Percentiles rank a stretch among this genome's conserved stretches.
Evolutionary conservation across 805 yeast genomes (phyloP).

Genomic region (Kluyveromyces siamensis): DNA sequence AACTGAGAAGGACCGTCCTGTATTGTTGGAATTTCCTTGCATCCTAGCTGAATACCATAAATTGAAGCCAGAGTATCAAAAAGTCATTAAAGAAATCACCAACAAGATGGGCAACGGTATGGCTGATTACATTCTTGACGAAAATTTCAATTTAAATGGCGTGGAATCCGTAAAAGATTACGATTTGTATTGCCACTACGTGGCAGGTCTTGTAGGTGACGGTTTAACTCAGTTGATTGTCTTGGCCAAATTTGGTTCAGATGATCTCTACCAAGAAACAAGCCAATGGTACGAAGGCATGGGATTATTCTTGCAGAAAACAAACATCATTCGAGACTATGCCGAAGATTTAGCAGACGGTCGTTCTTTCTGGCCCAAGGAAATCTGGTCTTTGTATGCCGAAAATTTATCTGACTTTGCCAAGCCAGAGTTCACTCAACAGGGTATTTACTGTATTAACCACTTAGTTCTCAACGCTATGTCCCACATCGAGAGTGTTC

Average conservation of each 20-base stretch:
- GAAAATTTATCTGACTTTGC: constrained; percentile 51
- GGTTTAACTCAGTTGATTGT: constrained; percentile 82
- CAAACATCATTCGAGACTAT: constrained; percentile 92
- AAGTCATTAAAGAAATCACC: constrained; percentile 69
- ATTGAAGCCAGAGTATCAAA: constrained; percentile 68
- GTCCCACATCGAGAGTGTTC: constrained; percentile 65
- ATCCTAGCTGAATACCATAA: constrained; percentile 64
- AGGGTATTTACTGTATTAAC: constrained; percentile 69
- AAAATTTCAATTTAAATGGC: constrained; percentile 70
- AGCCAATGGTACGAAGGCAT: constrained; percentile 64
- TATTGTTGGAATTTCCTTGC: constrained; percentile 67
- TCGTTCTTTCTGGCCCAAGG: constrained; percentile 93
- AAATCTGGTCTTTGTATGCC: constrained; percentile 84
- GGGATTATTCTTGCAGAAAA: constrained; percentile 94
- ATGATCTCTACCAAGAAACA: constrained; percentile 39
- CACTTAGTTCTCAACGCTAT: constrained; percentile 76
- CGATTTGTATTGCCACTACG: constrained; percentile 90
- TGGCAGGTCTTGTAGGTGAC: constrained; percentile 96
- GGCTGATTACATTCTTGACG: constrained; percentile 85
- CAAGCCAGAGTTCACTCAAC: constrained; percentile 34
- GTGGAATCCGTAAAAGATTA: constrained; percentile 71
- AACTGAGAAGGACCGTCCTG: constrained; percentile 72
- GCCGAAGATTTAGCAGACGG: constrained; percentile 88
- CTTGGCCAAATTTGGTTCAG: constrained; percentile 60
- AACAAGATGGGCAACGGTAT: constrained; percentile 91